Base-by-base conservation (phyloP, 345 rosid genomes). In the Nasturtium officinale region DNA sequence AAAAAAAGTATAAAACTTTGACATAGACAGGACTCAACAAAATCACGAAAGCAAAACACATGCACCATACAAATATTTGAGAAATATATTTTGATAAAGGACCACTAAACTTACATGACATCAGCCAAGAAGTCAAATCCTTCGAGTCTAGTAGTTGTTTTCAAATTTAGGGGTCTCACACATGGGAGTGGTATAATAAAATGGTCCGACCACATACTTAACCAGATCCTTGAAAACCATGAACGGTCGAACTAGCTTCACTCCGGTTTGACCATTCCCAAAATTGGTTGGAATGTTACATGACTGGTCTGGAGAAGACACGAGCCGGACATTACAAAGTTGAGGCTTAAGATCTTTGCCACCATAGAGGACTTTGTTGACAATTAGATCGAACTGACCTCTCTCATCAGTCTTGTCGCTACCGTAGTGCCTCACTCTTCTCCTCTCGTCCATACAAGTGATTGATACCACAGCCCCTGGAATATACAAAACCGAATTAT, bases 381-480 rank as follows among this genome's bases (percentile, higher is more conserved):
- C 72, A 0, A 45, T 69, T 77, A 92, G 79, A 15, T 87, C 82
- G 45, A 82, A 90, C 16, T 76, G 81, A 5, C 98, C 96, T 62
- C 69, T 35, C 28, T 78, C 90, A 23, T 87, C 92, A 1, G 91
- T 88, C 50, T 50, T 50, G 37, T 92, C 98, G 47, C 96, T 85
- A 9, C 67, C 86, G 52, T 83, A 92, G 69, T 79, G 81, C 65
- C 78, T 58, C 7, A 87, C 83, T 67, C 87, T 85, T n/a, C 60
- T 75, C 55, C 98, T 84, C 6, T 87, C 88, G 63, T 88, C 98
- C 85, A 82, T 75, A 74, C 98, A 90, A 7, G 89, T 85, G 4
- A 87, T 67, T 4, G 90, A 85, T 29, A 90, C 92, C 64, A 48
- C 83, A 20, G 81, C 75, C 23, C 90, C 98, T 90, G 77, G 30